Base-by-base conservation (phyloP, 106 monocot species). In the Dioscorea zingiberensis region DNA sequence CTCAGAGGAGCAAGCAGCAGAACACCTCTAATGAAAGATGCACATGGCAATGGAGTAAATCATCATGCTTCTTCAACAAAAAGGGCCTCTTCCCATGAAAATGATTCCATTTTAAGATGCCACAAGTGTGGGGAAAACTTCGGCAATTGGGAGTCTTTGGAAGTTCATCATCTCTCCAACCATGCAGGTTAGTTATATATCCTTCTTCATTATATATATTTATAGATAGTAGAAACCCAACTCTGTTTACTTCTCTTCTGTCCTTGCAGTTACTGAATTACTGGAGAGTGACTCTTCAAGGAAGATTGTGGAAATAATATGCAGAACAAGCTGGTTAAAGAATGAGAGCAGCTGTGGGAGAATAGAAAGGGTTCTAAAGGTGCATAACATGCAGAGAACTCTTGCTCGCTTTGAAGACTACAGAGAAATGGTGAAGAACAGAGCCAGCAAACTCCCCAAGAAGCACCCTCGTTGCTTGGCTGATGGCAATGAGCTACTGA, bases 281-380 rank as follows among this genome's bases (percentile, higher is more conserved):
- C 74, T 65, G 16, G 91, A 88, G 83, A 91, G 95, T 0, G 95
- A 97, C 54, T 97, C 91, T 17, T 92, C 95, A 0, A 80, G 95
- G 27, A 97, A 92, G 77, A 97, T 97, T 16, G 91, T 97, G 7
- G 95, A 97, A 66, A 91, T 97, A 55, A 97, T 97, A 56, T 97
- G 95, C 78, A 81, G 79, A 72, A 83, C 91, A 44, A 88, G 86
- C 71, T 78, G 73, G 83, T 7, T 79, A 14, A 97, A 97, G 62
- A 76, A 83, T 3, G 88, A 97, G 22, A 79, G 67, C 71, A 81
- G 46, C 44, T 81, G 80, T 16, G 82, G 72, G 7, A 73, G 91
- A 29, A 97, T 97, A 27, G 95, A 91, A 59, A 72, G 91, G 18
- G 81, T 97, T 48, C 62, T 97, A 5, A 97, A 97, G 65, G 91